phyloP scores from a whole-genome alignment of 2,329 filamentous ascomycete species.

The Aspergillus spinulosporus region DNA sequence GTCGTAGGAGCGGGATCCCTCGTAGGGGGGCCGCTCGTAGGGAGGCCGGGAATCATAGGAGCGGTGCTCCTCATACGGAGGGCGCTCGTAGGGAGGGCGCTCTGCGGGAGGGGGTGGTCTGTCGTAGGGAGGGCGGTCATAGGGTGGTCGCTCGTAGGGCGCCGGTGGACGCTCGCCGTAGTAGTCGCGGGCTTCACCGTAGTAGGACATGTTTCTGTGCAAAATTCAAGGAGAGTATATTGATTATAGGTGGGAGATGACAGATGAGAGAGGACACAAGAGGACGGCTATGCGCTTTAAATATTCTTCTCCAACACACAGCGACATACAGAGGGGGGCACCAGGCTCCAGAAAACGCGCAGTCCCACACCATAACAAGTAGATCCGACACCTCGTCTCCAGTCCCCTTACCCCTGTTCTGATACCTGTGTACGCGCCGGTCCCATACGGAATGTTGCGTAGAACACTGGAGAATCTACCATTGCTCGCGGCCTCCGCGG shows the following conservation, averaged over 20 bases:
- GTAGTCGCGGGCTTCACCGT: slow-evolving; percentile 15
- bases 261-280: background rate
- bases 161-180: slow-evolving; percentile 12
- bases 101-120: slow-evolving; percentile 8
- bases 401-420: background rate
- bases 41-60: slow-evolving; percentile 15
- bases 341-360: background rate
- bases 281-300: slow-evolving; percentile 7
- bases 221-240: background rate
- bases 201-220: slow-evolving; percentile 19
- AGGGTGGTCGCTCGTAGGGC: slow-evolving; percentile 13
- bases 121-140: slow-evolving; percentile 15
- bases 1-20: slow-evolving; percentile 2
- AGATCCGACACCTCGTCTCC: background rate
- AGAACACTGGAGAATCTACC: background rate
- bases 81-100: slow-evolving; percentile 15
- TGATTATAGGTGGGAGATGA: slow-evolving; percentile 1
- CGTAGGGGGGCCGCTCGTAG: slow-evolving; percentile 21
- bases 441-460: background rate
- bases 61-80: slow-evolving; percentile 14
- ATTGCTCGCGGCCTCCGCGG: background rate
- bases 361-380: background rate
- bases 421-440: background rate
- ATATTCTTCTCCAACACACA: background rate
- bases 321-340: background rate